Evolutionary conservation across 2,329 filamentous ascomycete species (phyloP).

Genomic region (Cladophialophora yegresii): DNA sequence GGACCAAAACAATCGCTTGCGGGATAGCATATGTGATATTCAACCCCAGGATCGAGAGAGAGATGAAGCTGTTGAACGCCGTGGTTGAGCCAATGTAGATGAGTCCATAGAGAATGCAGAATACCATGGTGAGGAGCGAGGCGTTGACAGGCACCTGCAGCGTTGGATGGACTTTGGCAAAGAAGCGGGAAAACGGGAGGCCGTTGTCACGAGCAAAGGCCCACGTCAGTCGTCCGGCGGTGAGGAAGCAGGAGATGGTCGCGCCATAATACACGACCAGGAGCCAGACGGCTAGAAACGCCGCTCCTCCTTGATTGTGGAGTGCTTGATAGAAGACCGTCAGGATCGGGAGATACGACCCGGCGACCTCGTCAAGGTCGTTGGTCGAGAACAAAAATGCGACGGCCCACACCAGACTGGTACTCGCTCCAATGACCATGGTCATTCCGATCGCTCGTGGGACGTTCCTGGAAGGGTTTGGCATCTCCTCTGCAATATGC

Average conservation of each 20-base stretch:
- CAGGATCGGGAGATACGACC: slow-evolving; percentile 33
- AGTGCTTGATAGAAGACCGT: slow-evolving; percentile 34
- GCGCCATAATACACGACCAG: slow-evolving; percentile 50
- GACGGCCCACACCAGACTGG: slow-evolving; percentile 32
- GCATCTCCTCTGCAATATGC: slow-evolving; percentile 38
- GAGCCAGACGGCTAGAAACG: slow-evolving; percentile 34
- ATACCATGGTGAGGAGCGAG: slow-evolving; percentile 41
- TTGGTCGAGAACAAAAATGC: slow-evolving; percentile 34
- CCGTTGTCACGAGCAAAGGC: slow-evolving; percentile 56
- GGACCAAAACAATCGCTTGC: slow-evolving; percentile 48
- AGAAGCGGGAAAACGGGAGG: slow-evolving; percentile 47
- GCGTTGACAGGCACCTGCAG: slow-evolving; percentile 44
- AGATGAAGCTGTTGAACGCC: slow-evolving; percentile 37
- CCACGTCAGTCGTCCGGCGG: slow-evolving; percentile 56
- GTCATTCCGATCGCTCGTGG: slow-evolving; percentile 36
- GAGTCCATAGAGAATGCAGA: slow-evolving; percentile 42
- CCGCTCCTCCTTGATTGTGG: slow-evolving; percentile 22
- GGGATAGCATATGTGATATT: slow-evolving; percentile 30
- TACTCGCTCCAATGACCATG: slow-evolving; percentile 32
- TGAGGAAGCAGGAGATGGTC: slow-evolving; percentile 52
- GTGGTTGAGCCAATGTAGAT: slow-evolving; percentile 39
- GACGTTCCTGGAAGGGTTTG: slow-evolving; percentile 32
- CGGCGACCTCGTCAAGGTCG: slow-evolving; percentile 30
- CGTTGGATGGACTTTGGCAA: slow-evolving; percentile 42
- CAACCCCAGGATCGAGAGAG: slow-evolving; percentile 32